Evolutionary conservation across 1,284 basidiomycete species (phyloP).

Genomic region (Cerioporus squamosus): DNA sequence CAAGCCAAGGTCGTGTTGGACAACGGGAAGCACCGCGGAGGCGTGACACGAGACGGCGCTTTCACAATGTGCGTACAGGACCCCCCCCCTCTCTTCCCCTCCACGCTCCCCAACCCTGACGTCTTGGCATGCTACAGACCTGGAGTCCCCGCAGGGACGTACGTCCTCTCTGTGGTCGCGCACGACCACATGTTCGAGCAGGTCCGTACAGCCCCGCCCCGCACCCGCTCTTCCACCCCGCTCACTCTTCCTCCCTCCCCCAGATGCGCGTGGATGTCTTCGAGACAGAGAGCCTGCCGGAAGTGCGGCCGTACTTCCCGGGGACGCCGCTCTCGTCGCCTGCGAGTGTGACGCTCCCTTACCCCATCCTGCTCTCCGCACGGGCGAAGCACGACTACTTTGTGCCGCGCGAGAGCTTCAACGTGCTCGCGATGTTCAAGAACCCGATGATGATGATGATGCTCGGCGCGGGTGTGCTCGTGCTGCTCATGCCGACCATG

Average conservation of each 20-base stretch:
- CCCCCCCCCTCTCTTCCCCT: background rate
- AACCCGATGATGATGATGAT: conserved; percentile 91
- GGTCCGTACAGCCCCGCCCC: conserved; percentile 52
- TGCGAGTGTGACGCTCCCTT: conserved; percentile 58
- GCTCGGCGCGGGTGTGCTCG: conserved; percentile 70
- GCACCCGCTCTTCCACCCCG: background rate
- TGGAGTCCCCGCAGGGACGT: conserved; percentile 65
- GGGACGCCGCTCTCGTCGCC: conserved; percentile 73
- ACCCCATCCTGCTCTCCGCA: conserved; percentile 65
- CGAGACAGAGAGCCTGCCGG: conserved; percentile 46
- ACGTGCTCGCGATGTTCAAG: conserved; percentile 78
- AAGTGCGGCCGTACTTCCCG: conserved; percentile 66
- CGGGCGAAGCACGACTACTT: conserved; percentile 67
- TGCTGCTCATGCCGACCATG: conserved; percentile 81
- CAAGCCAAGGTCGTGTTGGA: conserved; percentile 65
- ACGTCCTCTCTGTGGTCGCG: conserved; percentile 66
- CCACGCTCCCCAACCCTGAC: conserved; percentile 18
- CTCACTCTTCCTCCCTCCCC: background rate
- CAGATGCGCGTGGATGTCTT: conserved; percentile 70
- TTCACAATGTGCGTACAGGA: conserved; percentile 63
- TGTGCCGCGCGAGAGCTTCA: conserved; percentile 72
- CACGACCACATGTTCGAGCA: conserved; percentile 73
- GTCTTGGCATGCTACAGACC: conserved; percentile 45
- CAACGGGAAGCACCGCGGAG: conserved; percentile 53
- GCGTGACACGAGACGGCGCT: conserved; percentile 58